These are phyloP conservation scores for Colletotrichum viniferum DNA, from an alignment of 2,329 filamentous ascomycete genomes.

Conservation along the genomic window DNA sequence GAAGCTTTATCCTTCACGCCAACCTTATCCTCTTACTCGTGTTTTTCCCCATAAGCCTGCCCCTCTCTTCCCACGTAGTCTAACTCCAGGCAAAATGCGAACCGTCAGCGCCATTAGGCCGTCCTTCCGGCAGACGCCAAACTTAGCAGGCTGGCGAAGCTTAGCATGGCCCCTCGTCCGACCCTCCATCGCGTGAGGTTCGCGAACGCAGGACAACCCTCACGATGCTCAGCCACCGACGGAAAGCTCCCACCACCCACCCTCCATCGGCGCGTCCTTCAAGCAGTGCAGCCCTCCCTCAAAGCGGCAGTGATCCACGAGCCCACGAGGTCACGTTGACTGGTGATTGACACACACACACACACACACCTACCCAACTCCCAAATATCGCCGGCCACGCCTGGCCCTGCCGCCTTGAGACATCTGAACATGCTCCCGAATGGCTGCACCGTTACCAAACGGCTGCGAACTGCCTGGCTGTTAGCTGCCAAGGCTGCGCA, in stretches of 20 bases:
- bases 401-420: constrained; percentile 16
- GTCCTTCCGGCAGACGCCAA: neutral
- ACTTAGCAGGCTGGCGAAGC: neutral
- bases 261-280: neutral
- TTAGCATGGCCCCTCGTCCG: neutral
- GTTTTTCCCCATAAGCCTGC: neutral
- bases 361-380: too few relatives aligned
- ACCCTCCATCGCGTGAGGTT: constrained; percentile 1
- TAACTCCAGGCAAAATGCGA: neutral
- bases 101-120: neutral
- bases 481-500: neutral
- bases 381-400: neutral
- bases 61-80: neutral
- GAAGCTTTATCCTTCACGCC: neutral
- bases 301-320: constrained; percentile 13
- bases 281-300: neutral
- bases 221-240: constrained; percentile 4
- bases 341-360: neutral
- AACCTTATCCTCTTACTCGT: neutral
- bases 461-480: neutral
- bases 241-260: neutral
- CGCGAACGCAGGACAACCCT: neutral
- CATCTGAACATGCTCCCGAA: neutral
- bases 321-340: constrained; percentile 13
- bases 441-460: neutral